A percentile compares a stretch with the other conserved stretches of the same genome.
Evolutionary conservation across 495 filamentous ascomycete species (phyloP).

Genomic region (Melanomma pulvis-pyrius): DNA sequence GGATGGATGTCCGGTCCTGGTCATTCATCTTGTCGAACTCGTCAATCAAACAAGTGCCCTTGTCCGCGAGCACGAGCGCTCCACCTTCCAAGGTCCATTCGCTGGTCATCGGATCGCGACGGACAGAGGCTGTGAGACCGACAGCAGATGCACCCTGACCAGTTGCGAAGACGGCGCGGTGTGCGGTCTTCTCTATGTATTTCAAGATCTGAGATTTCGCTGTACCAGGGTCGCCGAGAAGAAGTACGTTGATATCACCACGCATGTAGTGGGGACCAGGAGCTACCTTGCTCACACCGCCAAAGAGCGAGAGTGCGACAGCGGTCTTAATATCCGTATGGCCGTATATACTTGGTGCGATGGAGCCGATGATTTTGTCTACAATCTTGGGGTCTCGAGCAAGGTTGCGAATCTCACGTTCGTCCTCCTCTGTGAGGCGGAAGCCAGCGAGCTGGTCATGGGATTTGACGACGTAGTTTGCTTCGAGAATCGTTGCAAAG

Average conservation of each 20-base stretch:
- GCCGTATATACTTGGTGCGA: slow-evolving; percentile 96
- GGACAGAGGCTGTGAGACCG: slow-evolving; percentile 95
- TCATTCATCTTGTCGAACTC: slow-evolving; percentile 99
- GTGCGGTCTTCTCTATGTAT: slow-evolving; percentile 96
- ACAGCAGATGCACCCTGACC: slow-evolving; percentile 97
- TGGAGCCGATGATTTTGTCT: slow-evolving; percentile 91
- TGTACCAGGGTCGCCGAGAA: slow-evolving; percentile 96
- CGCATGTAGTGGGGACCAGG: slow-evolving; percentile 86
- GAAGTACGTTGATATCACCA: slow-evolving; percentile 97
- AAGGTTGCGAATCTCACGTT: slow-evolving; percentile 84
- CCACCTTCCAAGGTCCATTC: slow-evolving; percentile 99
- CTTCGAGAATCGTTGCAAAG: slow-evolving; percentile 96
- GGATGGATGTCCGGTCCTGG: slow-evolving; percentile 95
- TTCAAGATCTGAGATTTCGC: slow-evolving; percentile 98
- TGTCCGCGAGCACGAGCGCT: slow-evolving; percentile 92
- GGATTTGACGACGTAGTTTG: slow-evolving; percentile 94
- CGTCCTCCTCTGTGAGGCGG: slow-evolving; percentile 92
- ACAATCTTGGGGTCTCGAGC: slow-evolving; percentile 88
- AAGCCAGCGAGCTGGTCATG: slow-evolving; percentile 99
- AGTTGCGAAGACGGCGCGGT: slow-evolving; percentile 96
- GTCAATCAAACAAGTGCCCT: slow-evolving; percentile 95
- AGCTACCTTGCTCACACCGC: slow-evolving; percentile 88
- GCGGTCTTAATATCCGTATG: slow-evolving; percentile 98
- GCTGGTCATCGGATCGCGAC: slow-evolving; percentile 90
- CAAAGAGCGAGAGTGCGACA: slow-evolving; percentile 90